A percentile compares a stretch with the other conserved stretches of the same genome.
Conservation (phyloP, 2,329 filamentous ascomycete species). For the Bertia moriformis region DNA sequence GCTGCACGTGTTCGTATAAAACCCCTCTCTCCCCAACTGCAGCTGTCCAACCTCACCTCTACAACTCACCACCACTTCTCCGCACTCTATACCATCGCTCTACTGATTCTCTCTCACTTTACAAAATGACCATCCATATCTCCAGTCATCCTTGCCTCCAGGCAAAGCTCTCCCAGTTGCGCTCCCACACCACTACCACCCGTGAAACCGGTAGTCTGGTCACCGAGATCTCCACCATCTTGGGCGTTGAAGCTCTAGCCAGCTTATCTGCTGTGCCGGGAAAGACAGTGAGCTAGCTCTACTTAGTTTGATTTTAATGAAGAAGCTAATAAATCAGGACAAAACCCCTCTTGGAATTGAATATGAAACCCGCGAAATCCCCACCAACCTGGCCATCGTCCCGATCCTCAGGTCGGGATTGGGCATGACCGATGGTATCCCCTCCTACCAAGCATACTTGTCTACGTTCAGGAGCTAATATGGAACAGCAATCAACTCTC, state of each 20-base stretch:
- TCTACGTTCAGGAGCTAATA: neutral
- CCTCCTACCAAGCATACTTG: neutral
- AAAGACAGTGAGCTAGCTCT: conserved; percentile 36
- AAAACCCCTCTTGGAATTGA: conserved; percentile 64
- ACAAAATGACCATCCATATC: conserved; percentile 50
- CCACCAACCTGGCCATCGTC: conserved; percentile 62
- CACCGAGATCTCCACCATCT: conserved; percentile 71
- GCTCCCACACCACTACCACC: conserved; percentile 54
- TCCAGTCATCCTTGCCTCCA: conserved; percentile 74
- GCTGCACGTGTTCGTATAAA: no score
- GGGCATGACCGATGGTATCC: conserved; percentile 70
- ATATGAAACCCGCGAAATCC: conserved; percentile 54
- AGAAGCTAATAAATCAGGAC: conserved; percentile 35
- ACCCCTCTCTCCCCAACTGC: no score
- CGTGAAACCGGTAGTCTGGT: conserved; percentile 69
- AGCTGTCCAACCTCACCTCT: no score
- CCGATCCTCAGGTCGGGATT: conserved; percentile 87
- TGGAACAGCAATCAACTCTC: conserved; percentile 53
- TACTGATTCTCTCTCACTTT: neutral
- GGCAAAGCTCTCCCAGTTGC: conserved; percentile 80
- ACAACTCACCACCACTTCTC: neutral
- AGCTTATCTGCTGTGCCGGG: no score
- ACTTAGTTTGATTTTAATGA: neutral
- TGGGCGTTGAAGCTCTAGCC: conserved; percentile 69
- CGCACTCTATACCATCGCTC: neutral